Conservation (phyloP, 2,329 filamentous ascomycete species). For the Sporothrix protearum region DNA sequence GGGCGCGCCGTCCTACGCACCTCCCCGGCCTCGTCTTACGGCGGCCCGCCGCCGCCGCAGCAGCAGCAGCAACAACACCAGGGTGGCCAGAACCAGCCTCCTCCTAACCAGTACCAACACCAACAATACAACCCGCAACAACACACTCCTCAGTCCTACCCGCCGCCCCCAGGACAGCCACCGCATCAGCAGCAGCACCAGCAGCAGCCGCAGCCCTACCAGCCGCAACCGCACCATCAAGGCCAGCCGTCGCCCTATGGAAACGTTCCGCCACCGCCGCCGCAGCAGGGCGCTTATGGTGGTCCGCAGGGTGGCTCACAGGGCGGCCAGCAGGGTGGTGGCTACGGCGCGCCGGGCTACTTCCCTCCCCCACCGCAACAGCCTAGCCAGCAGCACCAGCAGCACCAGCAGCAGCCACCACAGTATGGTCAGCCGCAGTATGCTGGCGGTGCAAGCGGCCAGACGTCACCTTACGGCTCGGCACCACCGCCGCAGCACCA, state of each 20-base stretch:
- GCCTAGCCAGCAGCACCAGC: not conserved
- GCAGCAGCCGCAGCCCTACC: not conserved
- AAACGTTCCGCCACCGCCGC: slow-evolving; percentile 13
- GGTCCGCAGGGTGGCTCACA: slow-evolving; percentile 29
- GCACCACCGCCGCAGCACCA: slow-evolving; percentile 17
- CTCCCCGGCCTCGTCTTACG: slow-evolving; percentile 20
- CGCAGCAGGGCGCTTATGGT: slow-evolving; percentile 12
- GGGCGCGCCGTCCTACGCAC: slow-evolving; percentile 8
- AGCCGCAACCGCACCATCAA: not conserved
- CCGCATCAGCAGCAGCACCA: slow-evolving; percentile 5
- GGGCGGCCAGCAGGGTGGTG: slow-evolving; percentile 28
- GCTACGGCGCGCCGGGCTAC: slow-evolving; percentile 27
- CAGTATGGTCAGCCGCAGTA: slow-evolving; percentile 23
- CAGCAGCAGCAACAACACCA: slow-evolving; percentile 15
- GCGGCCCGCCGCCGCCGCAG: slow-evolving; percentile 16
- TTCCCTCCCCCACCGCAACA: slow-evolving; percentile 23
- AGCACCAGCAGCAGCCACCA: not conserved
- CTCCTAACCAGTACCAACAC: slow-evolving; percentile 8
- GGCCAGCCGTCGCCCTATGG: slow-evolving; percentile 17
- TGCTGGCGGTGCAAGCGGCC: not conserved
- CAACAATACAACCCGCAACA: slow-evolving; percentile 21
- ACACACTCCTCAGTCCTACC: slow-evolving; percentile 18
- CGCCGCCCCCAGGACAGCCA: slow-evolving; percentile 15
- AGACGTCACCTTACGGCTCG: slow-evolving; percentile 12
- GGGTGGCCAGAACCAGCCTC: slow-evolving; percentile 4